Percentiles rank a stretch among this genome's conserved stretches.
Conservation (phyloP, 257 asterid species). For the Plectranthus barbatus region DNA sequence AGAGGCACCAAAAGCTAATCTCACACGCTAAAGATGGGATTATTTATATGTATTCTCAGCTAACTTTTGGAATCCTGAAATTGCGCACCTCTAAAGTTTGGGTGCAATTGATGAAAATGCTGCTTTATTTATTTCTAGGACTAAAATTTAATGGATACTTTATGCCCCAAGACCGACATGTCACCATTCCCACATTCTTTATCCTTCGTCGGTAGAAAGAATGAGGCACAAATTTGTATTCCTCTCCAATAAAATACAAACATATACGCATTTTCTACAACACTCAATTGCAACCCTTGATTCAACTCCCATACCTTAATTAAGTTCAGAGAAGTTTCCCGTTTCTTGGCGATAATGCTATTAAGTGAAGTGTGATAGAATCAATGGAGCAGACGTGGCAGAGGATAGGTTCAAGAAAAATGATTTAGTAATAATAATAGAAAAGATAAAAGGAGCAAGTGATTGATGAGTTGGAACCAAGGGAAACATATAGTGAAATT, state of each 20-base stretch:
- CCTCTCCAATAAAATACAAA: too few relatives aligned
- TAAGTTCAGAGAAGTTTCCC: too few relatives aligned
- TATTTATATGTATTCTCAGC: neutral
- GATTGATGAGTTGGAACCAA: constrained; percentile 12
- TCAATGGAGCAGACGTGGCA: too few relatives aligned
- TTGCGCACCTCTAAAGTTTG: constrained; percentile 43
- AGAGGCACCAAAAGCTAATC: constrained; percentile 1
- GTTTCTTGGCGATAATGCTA: too few relatives aligned
- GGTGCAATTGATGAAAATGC: constrained; percentile 19
- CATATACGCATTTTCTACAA: too few relatives aligned
- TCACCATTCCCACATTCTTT: constrained; percentile 17
- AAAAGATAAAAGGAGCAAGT: neutral
- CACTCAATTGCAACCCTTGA: too few relatives aligned
- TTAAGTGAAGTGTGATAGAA: too few relatives aligned
- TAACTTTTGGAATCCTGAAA: constrained; percentile 41
- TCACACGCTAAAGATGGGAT: constrained; percentile 14
- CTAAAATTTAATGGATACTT: neutral
- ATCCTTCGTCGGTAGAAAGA: neutral
- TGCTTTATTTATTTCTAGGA: neutral
- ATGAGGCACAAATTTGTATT: too few relatives aligned
- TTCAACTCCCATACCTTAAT: too few relatives aligned
- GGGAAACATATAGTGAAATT: neutral
- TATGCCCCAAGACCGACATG: constrained; percentile 8
- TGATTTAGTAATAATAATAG: too few relatives aligned
- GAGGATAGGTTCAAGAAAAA: too few relatives aligned